Percentiles rank a stretch among this genome's conserved stretches.
Conservation (phyloP, 208 protist species). For the Novymonas esmeraldas region DNA sequence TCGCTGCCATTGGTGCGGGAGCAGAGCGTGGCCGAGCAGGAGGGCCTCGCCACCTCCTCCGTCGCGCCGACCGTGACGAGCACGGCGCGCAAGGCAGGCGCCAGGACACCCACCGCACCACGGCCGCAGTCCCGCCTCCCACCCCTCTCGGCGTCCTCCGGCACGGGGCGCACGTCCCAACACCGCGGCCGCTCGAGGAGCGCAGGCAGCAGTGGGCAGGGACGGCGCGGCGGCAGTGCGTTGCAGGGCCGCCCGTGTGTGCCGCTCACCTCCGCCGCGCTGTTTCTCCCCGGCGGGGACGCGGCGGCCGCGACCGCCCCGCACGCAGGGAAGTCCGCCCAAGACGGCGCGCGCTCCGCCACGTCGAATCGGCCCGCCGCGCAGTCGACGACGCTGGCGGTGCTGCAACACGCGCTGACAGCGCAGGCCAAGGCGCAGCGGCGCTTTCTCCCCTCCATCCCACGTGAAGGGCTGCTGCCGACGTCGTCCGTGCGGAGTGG, state of each 20-base stretch:
- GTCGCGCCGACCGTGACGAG: background rate
- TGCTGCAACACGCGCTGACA: constrained; percentile 10
- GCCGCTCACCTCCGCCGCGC: background rate
- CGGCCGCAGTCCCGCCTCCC: background rate
- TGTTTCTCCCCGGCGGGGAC: background rate
- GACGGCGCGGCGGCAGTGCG: too few species aligned
- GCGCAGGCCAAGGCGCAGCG: constrained; percentile 5
- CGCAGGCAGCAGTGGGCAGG: background rate
- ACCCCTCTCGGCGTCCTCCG: background rate
- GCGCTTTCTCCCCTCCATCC: constrained; percentile 24
- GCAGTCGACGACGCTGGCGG: constrained; percentile 1
- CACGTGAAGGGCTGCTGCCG: constrained; percentile 21
- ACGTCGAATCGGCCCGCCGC: background rate
- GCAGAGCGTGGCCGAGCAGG: background rate
- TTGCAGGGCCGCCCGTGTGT: background rate
- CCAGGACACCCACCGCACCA: background rate
- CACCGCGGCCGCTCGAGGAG: background rate
- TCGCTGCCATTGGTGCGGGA: constrained; percentile 18
- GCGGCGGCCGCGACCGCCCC: background rate
- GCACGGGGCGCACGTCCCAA: background rate
- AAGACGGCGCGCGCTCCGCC: background rate
- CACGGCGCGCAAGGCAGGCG: background rate
- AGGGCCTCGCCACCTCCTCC: background rate
- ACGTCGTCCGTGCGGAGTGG: background rate
- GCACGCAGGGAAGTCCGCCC: background rate